Base-by-base conservation (phyloP, 2,329 filamentous ascomycete species). In the Claviceps purpurea region DNA sequence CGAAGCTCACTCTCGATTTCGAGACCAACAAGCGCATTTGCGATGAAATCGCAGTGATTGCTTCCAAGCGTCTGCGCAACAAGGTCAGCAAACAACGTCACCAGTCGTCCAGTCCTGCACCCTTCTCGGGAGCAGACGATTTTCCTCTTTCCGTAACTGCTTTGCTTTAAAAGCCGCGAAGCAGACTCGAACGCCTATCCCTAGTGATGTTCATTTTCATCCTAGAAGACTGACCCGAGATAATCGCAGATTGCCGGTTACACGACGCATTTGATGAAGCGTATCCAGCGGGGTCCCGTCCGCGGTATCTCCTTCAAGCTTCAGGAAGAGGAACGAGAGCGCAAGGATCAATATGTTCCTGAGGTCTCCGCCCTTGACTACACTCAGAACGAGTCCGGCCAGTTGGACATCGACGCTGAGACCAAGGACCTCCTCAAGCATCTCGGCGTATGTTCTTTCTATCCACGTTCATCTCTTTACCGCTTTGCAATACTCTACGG, bases 271-370 rank as follows among this genome's bases (percentile, higher is more conserved):
- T 73, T 94, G 76, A 98, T 98, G 94, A 97, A 97, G 85, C 93
- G 93, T 76, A 98, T 98, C 67, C 93, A 97, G 82, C 89, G 93
- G 73, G 93, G 93, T 62, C 93, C 93, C 62, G 93, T 98, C 75
- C 94, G 93, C 68, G 93, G 93, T 81, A 98, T 98, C 78, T 98
- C 94, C 75, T 98, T 98, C 90, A 98, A 98, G 84, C 88, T 98
- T 57, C 93, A 98, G 79, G 93, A 98, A 81, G 93, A 98, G 81
- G 93, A 98, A 85, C 89, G 93, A 82, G 93, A 98, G 80, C 87
- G 93, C 73, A 98, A 98, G 87, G 93, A 98, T 81, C 93, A 98
- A 81, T 98, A 96, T 80, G 93, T 98, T 62, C 93, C 93, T 69
- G 93, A 98, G 78, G 81, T 98, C 65, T 98, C 94, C 56, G 93